Evolutionary conservation across 78 protist species (phyloP).

Genomic region (Polysphondylium violaceum): DNA sequence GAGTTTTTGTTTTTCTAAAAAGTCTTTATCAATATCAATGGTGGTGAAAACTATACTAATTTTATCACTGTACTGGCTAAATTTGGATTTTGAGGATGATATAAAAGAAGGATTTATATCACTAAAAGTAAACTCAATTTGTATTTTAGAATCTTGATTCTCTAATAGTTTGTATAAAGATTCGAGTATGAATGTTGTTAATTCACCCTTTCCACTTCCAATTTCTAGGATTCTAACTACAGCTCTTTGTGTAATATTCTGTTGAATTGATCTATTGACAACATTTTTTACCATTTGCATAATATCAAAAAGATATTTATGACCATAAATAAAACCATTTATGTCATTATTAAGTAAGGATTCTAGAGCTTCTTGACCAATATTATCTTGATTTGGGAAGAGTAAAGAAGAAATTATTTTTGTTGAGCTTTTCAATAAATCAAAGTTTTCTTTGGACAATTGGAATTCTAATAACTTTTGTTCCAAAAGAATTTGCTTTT

Average conservation of each 20-base stretch:
- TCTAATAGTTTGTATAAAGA: neutral
- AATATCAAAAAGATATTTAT: neutral
- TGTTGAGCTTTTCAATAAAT: neutral
- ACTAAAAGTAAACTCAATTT: neutral
- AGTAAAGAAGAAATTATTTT: neutral
- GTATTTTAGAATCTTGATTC: neutral
- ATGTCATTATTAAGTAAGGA: neutral
- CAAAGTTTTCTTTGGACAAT: too few species aligned
- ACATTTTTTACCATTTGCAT: neutral
- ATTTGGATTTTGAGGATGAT: too few species aligned
- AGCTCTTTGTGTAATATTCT: neutral
- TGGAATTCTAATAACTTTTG: too few species aligned
- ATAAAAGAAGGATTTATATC: neutral
- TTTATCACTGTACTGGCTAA: too few species aligned
- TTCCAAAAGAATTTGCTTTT: too few species aligned
- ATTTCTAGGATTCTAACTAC: conserved; percentile 17
- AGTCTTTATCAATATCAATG: too few species aligned
- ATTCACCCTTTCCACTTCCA: conserved; percentile 26
- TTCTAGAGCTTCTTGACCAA: neutral
- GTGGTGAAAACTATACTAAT: too few species aligned
- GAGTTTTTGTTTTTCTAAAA: neutral
- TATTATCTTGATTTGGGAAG: neutral
- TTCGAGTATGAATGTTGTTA: neutral
- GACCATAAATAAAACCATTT: neutral
- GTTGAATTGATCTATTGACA: neutral